Evolutionary conservation across 164 flowering plant species (phyloP).

Genomic region (Protea cynaroides): DNA sequence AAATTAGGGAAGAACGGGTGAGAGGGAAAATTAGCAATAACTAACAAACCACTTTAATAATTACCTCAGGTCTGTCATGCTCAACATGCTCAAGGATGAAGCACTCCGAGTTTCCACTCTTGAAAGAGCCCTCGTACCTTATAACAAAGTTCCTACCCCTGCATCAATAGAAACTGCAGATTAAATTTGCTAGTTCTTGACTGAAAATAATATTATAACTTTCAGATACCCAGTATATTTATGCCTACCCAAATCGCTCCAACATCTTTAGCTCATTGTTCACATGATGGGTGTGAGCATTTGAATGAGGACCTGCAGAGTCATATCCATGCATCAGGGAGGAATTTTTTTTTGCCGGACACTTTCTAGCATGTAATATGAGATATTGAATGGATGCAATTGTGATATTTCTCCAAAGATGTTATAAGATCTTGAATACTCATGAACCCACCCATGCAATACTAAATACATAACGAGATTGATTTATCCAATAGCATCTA

Average conservation of each 20-base stretch:
- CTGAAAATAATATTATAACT: background rate
- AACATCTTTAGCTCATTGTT: constrained; percentile 72
- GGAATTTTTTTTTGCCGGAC: background rate
- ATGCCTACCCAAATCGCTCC: constrained; percentile 71
- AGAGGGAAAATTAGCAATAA: constrained; percentile 2
- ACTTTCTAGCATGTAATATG: background rate
- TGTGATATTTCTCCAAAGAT: background rate
- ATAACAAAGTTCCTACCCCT: constrained; percentile 86
- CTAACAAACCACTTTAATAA: background rate
- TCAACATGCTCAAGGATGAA: constrained; percentile 81
- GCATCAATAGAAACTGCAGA: constrained; percentile 2
- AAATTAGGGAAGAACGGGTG: constrained; percentile 8
- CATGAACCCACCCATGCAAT: background rate
- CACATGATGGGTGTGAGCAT: constrained; percentile 59
- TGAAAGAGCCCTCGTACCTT: constrained; percentile 70
- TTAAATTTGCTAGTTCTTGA: background rate
- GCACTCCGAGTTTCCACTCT: constrained; percentile 55
- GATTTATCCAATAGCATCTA: too few relatives aligned
- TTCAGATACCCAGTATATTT: background rate
- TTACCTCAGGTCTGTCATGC: constrained; percentile 97
- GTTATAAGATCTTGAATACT: background rate
- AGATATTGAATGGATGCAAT: background rate
- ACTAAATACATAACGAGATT: background rate
- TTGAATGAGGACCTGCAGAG: constrained; percentile 67
- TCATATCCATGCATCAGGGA: background rate